These are phyloP conservation scores for Neurospora sublineolata DNA, from an alignment of 495 filamentous ascomycete species.

Conservation along the genomic window DNA sequence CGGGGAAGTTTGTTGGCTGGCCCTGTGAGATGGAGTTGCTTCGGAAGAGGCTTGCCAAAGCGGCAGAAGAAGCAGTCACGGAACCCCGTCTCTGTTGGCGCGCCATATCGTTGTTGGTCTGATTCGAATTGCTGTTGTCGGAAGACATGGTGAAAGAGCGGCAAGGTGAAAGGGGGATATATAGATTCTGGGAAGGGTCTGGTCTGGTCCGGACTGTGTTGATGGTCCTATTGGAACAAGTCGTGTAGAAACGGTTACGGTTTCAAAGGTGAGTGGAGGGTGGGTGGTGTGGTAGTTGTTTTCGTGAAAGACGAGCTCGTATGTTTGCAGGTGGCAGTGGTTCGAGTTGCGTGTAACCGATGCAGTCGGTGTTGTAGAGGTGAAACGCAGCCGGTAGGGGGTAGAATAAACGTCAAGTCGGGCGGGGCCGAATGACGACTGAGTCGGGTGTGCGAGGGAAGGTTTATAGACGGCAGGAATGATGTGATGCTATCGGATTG, in stretches of 20 bases:
- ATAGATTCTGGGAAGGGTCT: constrained; percentile 1
- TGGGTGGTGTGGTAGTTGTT: background rate
- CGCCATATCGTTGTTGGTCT: constrained; percentile 21
- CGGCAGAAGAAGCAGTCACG: constrained; percentile 33
- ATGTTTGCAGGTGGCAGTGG: constrained; percentile 18
- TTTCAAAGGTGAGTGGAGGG: background rate
- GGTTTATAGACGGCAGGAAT: background rate
- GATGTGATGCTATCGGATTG: background rate
- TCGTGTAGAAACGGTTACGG: background rate
- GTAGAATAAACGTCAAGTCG: background rate
- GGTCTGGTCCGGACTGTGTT: background rate
- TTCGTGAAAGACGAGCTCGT: constrained; percentile 10
- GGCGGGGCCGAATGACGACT: constrained; percentile 18
- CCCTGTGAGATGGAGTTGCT: constrained; percentile 33
- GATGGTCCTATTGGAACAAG: background rate
- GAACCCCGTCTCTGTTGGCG: constrained; percentile 42
- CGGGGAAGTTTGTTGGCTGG: constrained; percentile 38
- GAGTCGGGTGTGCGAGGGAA: constrained; percentile 2
- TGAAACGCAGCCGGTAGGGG: constrained; percentile 15
- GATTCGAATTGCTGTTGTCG: constrained; percentile 24
- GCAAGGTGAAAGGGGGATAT: constrained; percentile 1
- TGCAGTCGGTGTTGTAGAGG: constrained; percentile 6
- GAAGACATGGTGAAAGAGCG: constrained; percentile 25
- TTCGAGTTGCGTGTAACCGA: constrained; percentile 12
- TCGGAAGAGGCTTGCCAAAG: constrained; percentile 45